phyloP scores from a whole-genome alignment of 257 asterid genomes.

The Petrea volubilis region DNA sequence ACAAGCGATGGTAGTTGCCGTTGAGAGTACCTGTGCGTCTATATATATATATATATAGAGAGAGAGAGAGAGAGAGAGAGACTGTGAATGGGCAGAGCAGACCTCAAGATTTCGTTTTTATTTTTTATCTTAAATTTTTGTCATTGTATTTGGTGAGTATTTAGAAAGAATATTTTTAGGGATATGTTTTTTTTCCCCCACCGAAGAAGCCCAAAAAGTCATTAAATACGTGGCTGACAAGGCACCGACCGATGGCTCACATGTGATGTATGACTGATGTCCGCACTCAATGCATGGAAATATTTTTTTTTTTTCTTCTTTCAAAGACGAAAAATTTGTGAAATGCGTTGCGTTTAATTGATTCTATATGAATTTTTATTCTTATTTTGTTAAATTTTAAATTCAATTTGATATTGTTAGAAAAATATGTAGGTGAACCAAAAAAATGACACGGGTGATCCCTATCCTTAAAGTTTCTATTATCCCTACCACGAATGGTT shows the following conservation, averaged over 20 bases:
- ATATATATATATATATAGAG: no score
- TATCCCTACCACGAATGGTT: no score
- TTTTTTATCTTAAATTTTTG: background rate
- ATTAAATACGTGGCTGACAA: background rate
- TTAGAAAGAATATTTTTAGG: background rate
- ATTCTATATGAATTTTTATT: no score
- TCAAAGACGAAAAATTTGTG: no score
- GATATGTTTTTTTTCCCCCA: background rate
- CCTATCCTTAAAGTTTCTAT: no score
- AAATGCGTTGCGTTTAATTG: no score
- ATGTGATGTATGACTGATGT: background rate
- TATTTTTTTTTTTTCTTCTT: background rate
- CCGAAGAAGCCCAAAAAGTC: background rate
- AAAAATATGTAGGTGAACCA: no score
- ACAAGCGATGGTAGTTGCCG: constrained; percentile 17
- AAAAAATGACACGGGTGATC: no score
- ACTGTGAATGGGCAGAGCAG: background rate
- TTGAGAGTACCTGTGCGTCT: constrained; percentile 17
- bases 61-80: no score
- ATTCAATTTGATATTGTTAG: no score
- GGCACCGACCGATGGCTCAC: background rate
- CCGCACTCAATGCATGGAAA: background rate
- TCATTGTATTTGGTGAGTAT: background rate
- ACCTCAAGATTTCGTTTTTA: constrained; percentile 9
- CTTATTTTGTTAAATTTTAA: no score